Conservation (phyloP, 768 basidiomycete species). For the Gelatoporia subvermispora region DNA sequence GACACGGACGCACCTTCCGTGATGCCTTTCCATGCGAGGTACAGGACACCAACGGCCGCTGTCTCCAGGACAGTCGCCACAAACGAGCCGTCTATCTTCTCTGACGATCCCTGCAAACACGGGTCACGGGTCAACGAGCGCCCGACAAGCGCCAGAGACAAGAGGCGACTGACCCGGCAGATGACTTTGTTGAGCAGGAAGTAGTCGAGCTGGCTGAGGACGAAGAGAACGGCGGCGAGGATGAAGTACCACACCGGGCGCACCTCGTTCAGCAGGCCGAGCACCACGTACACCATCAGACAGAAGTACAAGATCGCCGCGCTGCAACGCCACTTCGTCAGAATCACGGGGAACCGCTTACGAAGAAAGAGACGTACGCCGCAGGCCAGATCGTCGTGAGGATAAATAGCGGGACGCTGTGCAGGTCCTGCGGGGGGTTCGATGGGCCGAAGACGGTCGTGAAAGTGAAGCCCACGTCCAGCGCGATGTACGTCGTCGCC, state of each 20-base stretch:
- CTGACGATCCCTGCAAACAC: conserved; percentile 48
- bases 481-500: conserved; percentile 75
- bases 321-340: conserved; percentile 29
- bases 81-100: conserved; percentile 82
- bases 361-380: conserved; percentile 41
- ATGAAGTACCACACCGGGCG: conserved; percentile 79
- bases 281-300: conserved; percentile 79
- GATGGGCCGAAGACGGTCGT: conserved; percentile 58
- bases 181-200: conserved; percentile 77
- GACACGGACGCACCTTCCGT: conserved; percentile 78
- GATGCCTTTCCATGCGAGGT: conserved; percentile 80
- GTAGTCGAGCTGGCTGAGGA: conserved; percentile 76
- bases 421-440: conserved; percentile 48
- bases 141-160: neutral
- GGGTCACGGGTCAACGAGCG: neutral
- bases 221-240: conserved; percentile 69
- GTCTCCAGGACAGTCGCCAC: conserved; percentile 83
- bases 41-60: conserved; percentile 60
- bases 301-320: conserved; percentile 64
- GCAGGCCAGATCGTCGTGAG: conserved; percentile 78
- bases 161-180: conserved; percentile 49
- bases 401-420: conserved; percentile 74
- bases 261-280: conserved; percentile 69
- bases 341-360: neutral
- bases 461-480: conserved; percentile 74